Conservation (phyloP, 1,284 basidiomycete genomes). For the Meripilus lineatus region DNA sequence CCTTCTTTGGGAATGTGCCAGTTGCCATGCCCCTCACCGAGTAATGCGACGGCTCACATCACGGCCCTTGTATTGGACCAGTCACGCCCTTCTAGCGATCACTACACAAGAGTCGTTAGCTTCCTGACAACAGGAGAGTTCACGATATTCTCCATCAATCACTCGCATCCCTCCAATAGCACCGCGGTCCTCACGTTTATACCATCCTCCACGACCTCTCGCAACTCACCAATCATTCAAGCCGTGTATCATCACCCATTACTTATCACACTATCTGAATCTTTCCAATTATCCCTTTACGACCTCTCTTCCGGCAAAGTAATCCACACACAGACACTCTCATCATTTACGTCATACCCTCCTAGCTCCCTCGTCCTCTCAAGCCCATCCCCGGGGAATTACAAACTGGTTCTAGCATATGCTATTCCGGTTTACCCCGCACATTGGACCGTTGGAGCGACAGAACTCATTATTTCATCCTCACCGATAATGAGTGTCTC, state of each 20-base stretch:
- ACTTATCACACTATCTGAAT: slow-evolving; percentile 61
- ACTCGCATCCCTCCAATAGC: slow-evolving; percentile 36
- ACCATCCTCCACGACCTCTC: slow-evolving; percentile 34
- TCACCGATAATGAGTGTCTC: slow-evolving; percentile 17
- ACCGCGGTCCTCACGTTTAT: slow-evolving; percentile 42
- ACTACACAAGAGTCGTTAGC: slow-evolving; percentile 42
- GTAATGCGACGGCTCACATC: slow-evolving; percentile 40
- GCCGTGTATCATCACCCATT: slow-evolving; percentile 75
- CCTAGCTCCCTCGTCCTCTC: slow-evolving; percentile 70
- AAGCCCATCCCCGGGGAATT: slow-evolving; percentile 46
- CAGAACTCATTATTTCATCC: slow-evolving; percentile 62
- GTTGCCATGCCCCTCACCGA: no score
- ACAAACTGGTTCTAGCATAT: slow-evolving; percentile 70
- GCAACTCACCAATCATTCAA: slow-evolving; percentile 47
- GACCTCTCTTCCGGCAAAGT: slow-evolving; percentile 50
- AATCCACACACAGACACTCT: slow-evolving; percentile 56
- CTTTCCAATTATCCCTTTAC: slow-evolving; percentile 65
- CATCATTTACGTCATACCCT: slow-evolving; percentile 69
- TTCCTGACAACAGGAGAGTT: slow-evolving; percentile 71
- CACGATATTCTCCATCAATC: slow-evolving; percentile 47
- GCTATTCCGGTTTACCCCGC: slow-evolving; percentile 71
- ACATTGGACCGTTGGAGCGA: slow-evolving; percentile 77
- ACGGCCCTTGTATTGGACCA: slow-evolving; percentile 67
- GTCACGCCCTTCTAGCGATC: slow-evolving; percentile 43
- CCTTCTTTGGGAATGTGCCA: no score